Conservation (phyloP, 1,284 basidiomycete species). For the Amylostereum chailletii region DNA sequence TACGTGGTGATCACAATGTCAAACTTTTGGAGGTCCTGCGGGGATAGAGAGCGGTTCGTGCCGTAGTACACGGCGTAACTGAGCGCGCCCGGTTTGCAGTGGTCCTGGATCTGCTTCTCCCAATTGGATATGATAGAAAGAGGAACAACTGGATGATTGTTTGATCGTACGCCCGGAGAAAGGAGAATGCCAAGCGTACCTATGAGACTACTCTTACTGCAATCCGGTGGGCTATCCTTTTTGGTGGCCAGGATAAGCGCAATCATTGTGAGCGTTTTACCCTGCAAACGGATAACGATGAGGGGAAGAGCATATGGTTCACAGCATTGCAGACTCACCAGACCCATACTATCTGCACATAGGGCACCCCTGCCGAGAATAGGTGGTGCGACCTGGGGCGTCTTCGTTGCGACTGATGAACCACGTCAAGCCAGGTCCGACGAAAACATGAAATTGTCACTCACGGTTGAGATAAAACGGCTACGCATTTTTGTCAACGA, state of each 20-base stretch:
- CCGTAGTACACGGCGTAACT: slow-evolving; percentile 67
- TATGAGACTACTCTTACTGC: slow-evolving; percentile 64
- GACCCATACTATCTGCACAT: slow-evolving; percentile 85
- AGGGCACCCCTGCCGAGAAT: slow-evolving; percentile 74
- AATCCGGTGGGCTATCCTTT: slow-evolving; percentile 45
- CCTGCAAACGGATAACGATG: slow-evolving; percentile 30
- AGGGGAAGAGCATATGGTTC: not conserved
- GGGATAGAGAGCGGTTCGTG: slow-evolving; percentile 47
- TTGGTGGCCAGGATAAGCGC: slow-evolving; percentile 71
- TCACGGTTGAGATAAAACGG: slow-evolving; percentile 59
- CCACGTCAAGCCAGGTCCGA: not conserved
- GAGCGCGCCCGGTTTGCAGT: slow-evolving; percentile 51
- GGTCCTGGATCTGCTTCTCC: slow-evolving; percentile 82
- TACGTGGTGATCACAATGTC: slow-evolving; percentile 91
- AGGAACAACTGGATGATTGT: slow-evolving; percentile 57
- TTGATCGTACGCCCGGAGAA: slow-evolving; percentile 1
- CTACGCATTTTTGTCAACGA: slow-evolving; percentile 21
- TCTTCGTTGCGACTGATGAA: slow-evolving; percentile 64
- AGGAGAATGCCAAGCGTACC: slow-evolving; percentile 36
- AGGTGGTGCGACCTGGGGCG: slow-evolving; percentile 60
- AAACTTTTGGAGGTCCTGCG: slow-evolving; percentile 52
- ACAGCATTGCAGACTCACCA: slow-evolving; percentile 23
- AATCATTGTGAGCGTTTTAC: slow-evolving; percentile 81
- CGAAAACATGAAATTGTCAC: slow-evolving; percentile 16
- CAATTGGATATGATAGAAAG: slow-evolving; percentile 86